Base-by-base conservation (phyloP, 371 early-diverging fungal genomes). In the Saksenaea vasiformis region DNA sequence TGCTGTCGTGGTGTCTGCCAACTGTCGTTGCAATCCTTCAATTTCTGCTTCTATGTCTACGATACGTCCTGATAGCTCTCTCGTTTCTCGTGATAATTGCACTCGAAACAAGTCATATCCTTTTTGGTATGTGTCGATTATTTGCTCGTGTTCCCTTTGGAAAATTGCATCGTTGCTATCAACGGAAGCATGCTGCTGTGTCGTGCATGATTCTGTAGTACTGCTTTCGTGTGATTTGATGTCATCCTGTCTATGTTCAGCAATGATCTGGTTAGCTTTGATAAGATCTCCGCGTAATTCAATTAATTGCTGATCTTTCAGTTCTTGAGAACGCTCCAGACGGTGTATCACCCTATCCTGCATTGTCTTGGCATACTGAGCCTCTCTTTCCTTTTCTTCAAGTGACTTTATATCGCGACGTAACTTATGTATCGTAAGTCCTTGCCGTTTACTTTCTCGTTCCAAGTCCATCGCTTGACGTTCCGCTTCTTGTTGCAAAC, bases 401-500 rank as follows among this genome's bases (percentile, higher is more conserved):
- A 51, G 28, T 10, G 10, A 4, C 54, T 68, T 71, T 3, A 65
- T 19, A 3, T 64, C 65, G 26, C 64, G 37, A 0, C 68, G 53
- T 24, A 71, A 14, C 26, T 64, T 59, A 4, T 19, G 31, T 15
- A 71, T 27, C 13, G 62, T 60, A 7, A 72, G 35, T 17, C 66
- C 37, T 36, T 72, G 72, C 26, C 69, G 51, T 34, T 72, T 68
- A 31, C 66, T 60, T 38, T 72, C 72, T 14, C 69, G n/a, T n/a
- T 68, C 69, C n/a, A 72, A 34, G 35, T 69, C 72, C 13, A 60
- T 58, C 2, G 69, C 62, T 17, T 69, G 72, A 38, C 72, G 54
- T 24, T 72, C 72, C 27, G 69, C 60, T 27, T 69, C 72, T 10
- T 66, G 62, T 24, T 62, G 59, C 36, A 69, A 26, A 13, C 65